Conservation (phyloP, 1,284 basidiomycete genomes). For the Cronartium quercuum region DNA sequence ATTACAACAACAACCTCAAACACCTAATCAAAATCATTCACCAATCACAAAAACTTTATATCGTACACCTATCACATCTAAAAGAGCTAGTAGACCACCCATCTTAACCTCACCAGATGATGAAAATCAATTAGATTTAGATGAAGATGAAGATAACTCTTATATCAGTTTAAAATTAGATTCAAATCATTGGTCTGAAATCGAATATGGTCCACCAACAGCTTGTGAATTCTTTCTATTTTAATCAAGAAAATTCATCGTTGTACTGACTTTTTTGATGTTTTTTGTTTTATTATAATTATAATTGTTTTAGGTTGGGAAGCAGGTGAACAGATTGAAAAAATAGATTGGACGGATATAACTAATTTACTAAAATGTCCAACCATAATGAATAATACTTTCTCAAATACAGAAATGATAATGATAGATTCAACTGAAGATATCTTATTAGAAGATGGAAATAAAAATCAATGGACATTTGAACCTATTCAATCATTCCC, state of each 20-base stretch:
- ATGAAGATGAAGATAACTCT: neutral
- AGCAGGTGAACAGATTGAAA: neutral
- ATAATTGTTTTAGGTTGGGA: neutral
- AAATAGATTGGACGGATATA: neutral
- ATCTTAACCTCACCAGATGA: too few relatives aligned
- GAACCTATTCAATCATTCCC: neutral
- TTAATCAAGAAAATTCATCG: neutral
- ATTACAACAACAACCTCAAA: neutral
- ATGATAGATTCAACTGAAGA: neutral
- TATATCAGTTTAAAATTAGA: neutral
- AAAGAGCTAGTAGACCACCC: neutral
- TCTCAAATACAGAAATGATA: neutral
- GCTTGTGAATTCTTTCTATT: neutral
- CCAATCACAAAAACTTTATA: neutral
- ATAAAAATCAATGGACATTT: neutral
- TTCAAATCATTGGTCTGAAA: neutral
- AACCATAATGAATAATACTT: neutral
- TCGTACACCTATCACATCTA: neutral
- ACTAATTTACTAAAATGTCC: neutral
- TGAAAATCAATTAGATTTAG: neutral
- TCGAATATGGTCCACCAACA: neutral
- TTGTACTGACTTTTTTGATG: neutral
- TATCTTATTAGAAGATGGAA: neutral
- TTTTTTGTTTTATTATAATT: neutral
- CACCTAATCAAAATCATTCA: neutral